These are phyloP conservation scores for Triticum aestivum DNA, from an alignment of 176 grass and related monocot species.

Conservation along the genomic window IWGSC_CS_RefSeq_v2.1 NC_057814.1:143235017-143235516, in stretches of 20 bases:
- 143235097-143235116: neutral
- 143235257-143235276: neutral
- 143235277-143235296: too few species aligned
- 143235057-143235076: neutral
- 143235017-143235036: neutral
- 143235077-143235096: neutral
- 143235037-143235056: neutral
- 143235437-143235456: too few species aligned
- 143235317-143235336: too few species aligned
- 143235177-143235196: neutral
- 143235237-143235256: slow-evolving; percentile 26
- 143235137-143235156: neutral
- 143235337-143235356: too few species aligned
- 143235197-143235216: neutral
- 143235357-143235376: too few species aligned
- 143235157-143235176: slow-evolving; percentile 26
- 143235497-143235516: too few species aligned
- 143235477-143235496: too few species aligned
- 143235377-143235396: too few species aligned
- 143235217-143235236: neutral
- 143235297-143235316: too few species aligned
- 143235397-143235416: too few species aligned
- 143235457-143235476: too few species aligned
- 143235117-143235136: slow-evolving; percentile 7
- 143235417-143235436: too few species aligned